These are phyloP conservation scores for Termitomyces sp. DNA, from an alignment of 1,284 basidiomycete genomes.

Conservation along the genomic window DNA sequence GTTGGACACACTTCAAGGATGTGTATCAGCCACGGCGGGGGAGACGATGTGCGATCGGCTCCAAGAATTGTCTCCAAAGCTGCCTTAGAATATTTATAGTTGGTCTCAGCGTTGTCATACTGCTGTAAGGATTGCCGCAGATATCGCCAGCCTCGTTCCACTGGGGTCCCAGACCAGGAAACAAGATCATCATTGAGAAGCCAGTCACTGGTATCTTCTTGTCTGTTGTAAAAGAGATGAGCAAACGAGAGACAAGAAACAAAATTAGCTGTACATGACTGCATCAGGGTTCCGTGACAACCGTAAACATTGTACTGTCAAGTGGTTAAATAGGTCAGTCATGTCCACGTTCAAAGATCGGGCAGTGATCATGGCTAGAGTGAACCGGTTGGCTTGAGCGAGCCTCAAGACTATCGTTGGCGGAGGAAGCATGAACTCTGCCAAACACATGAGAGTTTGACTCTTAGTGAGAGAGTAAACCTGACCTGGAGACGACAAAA, in stretches of 20 bases:
- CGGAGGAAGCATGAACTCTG: conserved; percentile 65
- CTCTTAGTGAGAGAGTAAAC: background rate
- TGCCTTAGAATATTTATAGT: conserved; percentile 71
- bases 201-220: conserved; percentile 72
- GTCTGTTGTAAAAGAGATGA: conserved; percentile 34
- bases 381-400: conserved; percentile 77
- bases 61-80: conserved; percentile 75
- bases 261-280: conserved; percentile 41
- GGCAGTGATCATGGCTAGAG: conserved; percentile 76
- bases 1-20: conserved; percentile 55
- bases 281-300: conserved; percentile 57
- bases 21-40: conserved; percentile 81
- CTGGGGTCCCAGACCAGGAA: conserved; percentile 78
- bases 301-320: conserved; percentile 78
- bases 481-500: conserved; percentile 37
- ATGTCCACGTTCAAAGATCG: conserved; percentile 79
- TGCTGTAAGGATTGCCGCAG: conserved; percentile 75
- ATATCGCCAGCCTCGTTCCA: conserved; percentile 85
- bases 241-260: background rate
- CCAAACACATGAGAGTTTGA: background rate
- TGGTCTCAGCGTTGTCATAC: conserved; percentile 71
- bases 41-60: conserved; percentile 53
- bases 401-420: conserved; percentile 76
- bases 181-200: conserved; percentile 75
- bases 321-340: conserved; percentile 76